Percentiles rank a stretch among this genome's conserved stretches.
phyloP scores from a whole-genome alignment of 805 yeast species.

The Kluyveromyces siamensis region DNA sequence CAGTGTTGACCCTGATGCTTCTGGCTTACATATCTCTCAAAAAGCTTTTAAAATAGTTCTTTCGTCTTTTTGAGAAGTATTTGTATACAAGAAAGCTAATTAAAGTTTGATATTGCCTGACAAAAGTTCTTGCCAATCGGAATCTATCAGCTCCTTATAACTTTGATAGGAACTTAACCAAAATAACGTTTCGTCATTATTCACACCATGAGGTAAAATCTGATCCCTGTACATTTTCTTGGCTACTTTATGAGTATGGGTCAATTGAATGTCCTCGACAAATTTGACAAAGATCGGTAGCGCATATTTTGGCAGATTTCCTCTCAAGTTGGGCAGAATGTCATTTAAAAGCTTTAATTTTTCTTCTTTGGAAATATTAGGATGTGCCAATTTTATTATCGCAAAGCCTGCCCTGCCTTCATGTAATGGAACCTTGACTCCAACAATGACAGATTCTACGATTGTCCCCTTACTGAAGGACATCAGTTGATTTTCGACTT shows the following conservation, averaged over 20 bases:
- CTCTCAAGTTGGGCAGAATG: slow-evolving; percentile 29
- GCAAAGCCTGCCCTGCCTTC: slow-evolving; percentile 96
- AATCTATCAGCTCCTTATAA: slow-evolving; percentile 49
- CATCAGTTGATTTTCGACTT: slow-evolving; percentile 70
- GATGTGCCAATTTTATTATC: slow-evolving; percentile 43
- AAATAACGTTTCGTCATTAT: slow-evolving; percentile 52
- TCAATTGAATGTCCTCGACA: slow-evolving; percentile 48
- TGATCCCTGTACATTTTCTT: slow-evolving; percentile 63
- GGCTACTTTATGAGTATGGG: slow-evolving; percentile 77
- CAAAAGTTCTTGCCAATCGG: slow-evolving; percentile 42
- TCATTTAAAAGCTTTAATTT: slow-evolving; percentile 29
- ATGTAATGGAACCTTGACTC: slow-evolving; percentile 72
- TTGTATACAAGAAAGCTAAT: background rate
- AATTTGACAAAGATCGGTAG: slow-evolving; percentile 76
- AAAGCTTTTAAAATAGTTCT: background rate
- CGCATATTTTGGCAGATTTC: slow-evolving; percentile 71
- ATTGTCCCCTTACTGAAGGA: slow-evolving; percentile 29
- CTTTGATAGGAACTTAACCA: slow-evolving; percentile 49
- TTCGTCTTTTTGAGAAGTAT: background rate
- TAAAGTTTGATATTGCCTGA: slow-evolving; percentile 20
- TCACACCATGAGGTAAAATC: slow-evolving; percentile 55
- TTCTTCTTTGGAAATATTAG: slow-evolving; percentile 13
- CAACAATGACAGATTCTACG: slow-evolving; percentile 76
- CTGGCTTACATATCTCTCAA: background rate
- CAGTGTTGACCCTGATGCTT: slow-evolving; percentile 6